Percentiles rank a stretch among this genome's conserved stretches.
phyloP scores from a whole-genome alignment of 164 flowering plant genomes.

The Protea cynaroides region DNA sequence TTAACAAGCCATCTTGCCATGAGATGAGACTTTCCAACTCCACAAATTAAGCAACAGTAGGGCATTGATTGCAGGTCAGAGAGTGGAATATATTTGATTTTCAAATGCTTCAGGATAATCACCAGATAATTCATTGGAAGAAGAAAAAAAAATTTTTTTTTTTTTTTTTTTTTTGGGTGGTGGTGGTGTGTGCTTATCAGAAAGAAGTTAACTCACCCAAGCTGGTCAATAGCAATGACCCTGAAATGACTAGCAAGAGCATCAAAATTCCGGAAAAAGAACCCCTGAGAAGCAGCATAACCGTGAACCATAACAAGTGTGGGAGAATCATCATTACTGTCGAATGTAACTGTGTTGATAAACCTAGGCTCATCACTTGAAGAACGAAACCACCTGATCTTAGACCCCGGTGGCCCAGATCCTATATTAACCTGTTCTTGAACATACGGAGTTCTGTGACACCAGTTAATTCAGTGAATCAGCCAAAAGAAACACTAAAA shows the following conservation, averaged over 20 bases:
- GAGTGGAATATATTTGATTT: too few species aligned
- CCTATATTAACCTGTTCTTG: slow-evolving; percentile 85
- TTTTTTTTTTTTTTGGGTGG: too few species aligned
- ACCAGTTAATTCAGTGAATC: background rate
- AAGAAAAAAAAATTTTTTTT: too few species aligned
- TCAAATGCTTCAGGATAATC: background rate
- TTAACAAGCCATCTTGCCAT: too few species aligned
- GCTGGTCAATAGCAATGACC: slow-evolving; percentile 90
- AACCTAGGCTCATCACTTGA: slow-evolving; percentile 70
- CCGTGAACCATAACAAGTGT: slow-evolving; percentile 98
- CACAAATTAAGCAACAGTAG: too few species aligned
- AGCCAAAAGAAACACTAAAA: background rate
- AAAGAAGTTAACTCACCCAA: slow-evolving; percentile 53
- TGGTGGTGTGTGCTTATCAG: too few species aligned
- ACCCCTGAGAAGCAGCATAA: slow-evolving; percentile 92
- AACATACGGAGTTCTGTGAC: slow-evolving; percentile 73
- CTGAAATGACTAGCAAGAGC: slow-evolving; percentile 72
- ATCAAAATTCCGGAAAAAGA: slow-evolving; percentile 91
- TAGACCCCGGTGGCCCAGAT: slow-evolving; percentile 87
- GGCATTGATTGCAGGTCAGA: too few species aligned
- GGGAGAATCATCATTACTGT: slow-evolving; percentile 63
- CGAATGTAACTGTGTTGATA: slow-evolving; percentile 85
- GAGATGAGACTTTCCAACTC: too few species aligned
- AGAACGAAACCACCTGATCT: slow-evolving; percentile 83
- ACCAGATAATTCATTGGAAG: background rate